These are phyloP conservation scores for Xylariales sp. DNA, from an alignment of 2,329 filamentous ascomycete species.

Conservation along the genomic window DNA sequence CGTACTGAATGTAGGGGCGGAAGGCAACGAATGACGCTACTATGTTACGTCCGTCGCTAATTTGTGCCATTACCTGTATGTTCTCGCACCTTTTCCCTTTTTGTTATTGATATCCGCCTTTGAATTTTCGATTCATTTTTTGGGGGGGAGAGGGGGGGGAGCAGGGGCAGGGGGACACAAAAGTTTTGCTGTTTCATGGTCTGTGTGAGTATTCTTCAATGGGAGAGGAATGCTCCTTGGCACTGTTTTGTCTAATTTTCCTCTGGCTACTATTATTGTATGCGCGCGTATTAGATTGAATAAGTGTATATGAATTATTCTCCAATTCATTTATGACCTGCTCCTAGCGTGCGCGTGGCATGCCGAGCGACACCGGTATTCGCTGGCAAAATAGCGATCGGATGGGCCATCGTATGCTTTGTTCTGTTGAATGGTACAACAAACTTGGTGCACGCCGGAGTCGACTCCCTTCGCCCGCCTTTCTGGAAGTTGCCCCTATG, in stretches of 20 bases:
- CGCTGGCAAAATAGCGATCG: conserved; percentile 34
- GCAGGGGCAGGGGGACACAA: conserved; percentile 12
- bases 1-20: conserved; percentile 7
- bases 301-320: conserved; percentile 32
- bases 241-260: conserved; percentile 20
- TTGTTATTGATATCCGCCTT: conserved; percentile 12
- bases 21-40: conserved; percentile 7
- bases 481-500: neutral
- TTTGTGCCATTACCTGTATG: neutral
- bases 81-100: conserved; percentile 14
- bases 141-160: neutral
- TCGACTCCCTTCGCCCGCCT: neutral
- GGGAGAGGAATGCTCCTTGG: conserved; percentile 7
- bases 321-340: conserved; percentile 18
- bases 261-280: conserved; percentile 22
- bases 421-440: conserved; percentile 5
- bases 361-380: conserved; percentile 28
- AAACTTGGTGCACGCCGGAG: neutral
- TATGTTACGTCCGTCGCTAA: conserved; percentile 12
- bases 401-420: conserved; percentile 13
- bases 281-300: conserved; percentile 26
- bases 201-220: conserved; percentile 12
- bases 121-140: neutral
- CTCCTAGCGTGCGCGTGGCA: conserved; percentile 20
- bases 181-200: conserved; percentile 30